phyloP scores from a whole-genome alignment of 1,139 yeast genomes.

The Blastobotrys proliferans region DNA sequence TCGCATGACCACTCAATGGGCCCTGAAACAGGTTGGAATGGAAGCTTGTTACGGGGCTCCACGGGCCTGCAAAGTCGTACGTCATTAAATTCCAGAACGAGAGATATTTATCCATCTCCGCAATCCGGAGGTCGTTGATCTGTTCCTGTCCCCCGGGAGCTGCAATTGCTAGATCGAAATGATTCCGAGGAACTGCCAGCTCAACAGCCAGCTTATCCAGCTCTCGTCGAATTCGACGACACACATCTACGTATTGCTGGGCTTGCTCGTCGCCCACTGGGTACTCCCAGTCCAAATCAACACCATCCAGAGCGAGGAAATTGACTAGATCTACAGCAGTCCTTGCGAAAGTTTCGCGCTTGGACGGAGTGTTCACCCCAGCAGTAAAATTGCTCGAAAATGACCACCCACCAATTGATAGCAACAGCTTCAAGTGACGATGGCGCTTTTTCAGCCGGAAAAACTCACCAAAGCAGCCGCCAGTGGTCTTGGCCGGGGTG shows the following conservation, averaged over 20 bases:
- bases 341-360: conserved; percentile 46
- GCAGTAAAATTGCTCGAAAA: conserved; percentile 49
- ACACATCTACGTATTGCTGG: conserved; percentile 42
- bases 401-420: conserved; percentile 92
- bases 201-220: conserved; percentile 41
- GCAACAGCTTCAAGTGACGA: conserved; percentile 52
- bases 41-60: conserved; percentile 61
- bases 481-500: conserved; percentile 17
- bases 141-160: conserved; percentile 63
- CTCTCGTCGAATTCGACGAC: conserved; percentile 41
- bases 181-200: conserved; percentile 27
- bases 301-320: conserved; percentile 73
- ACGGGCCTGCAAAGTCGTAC: conserved; percentile 78
- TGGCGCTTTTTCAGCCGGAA: conserved; percentile 45
- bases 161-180: conserved; percentile 61
- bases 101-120: conserved; percentile 53
- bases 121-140: conserved; percentile 42
- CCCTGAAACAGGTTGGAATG: conserved; percentile 69
- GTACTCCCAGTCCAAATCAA: conserved; percentile 95
- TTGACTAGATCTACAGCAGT: conserved; percentile 48
- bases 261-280: conserved; percentile 54
- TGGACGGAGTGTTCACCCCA: conserved; percentile 40
- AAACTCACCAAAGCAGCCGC: conserved; percentile 58
- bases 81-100: conserved; percentile 85
- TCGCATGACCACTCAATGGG: conserved; percentile 45